These are phyloP conservation scores for Hypoxylon sp. DNA, from an alignment of 2,329 filamentous ascomycete genomes.

Conservation along the genomic window DNA sequence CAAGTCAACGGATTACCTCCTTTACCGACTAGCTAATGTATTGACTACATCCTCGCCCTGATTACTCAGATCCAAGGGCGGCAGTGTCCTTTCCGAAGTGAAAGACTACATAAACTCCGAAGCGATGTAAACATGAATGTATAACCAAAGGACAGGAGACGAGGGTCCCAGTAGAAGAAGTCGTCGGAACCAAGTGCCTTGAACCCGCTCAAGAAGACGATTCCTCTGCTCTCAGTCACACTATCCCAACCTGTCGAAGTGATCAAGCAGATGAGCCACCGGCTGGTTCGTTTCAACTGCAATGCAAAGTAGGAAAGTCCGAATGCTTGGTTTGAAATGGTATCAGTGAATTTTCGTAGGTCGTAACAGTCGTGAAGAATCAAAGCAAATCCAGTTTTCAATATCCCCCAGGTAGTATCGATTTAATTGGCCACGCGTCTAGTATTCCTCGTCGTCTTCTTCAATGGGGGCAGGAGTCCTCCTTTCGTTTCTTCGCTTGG, in stretches of 20 bases:
- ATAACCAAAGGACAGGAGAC: conserved; percentile 20
- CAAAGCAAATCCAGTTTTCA: conserved; percentile 27
- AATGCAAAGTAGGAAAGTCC: conserved; percentile 23
- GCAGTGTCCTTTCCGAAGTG: conserved; percentile 10
- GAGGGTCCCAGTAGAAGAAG: conserved; percentile 5
- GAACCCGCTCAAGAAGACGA: conserved; percentile 4
- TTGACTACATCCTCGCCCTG: conserved; percentile 23
- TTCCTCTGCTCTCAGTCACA: conserved; percentile 5
- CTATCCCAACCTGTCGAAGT: conserved; percentile 1
- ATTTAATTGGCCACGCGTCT: conserved; percentile 10
- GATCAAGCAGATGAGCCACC: conserved; percentile 4
- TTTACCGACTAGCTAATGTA: conserved; percentile 12
- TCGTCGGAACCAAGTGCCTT: conserved; percentile 14
- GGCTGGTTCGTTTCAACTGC: conserved; percentile 17
- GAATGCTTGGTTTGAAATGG: conserved; percentile 30
- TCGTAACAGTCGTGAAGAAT: conserved; percentile 40
- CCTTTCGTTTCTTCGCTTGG: conserved; percentile 77
- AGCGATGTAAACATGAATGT: conserved; percentile 31
- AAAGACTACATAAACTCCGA: conserved; percentile 38
- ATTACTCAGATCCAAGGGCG: conserved; percentile 13
- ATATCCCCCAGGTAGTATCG: conserved; percentile 6
- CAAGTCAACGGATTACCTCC: conserved; percentile 2
- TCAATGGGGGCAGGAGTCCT: conserved; percentile 80
- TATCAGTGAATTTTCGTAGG: conserved; percentile 33
- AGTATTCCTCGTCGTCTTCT: conserved; percentile 71